Conservation (phyloP, 2,329 filamentous ascomycete species). For the Neofusicoccum sp. region DNA sequence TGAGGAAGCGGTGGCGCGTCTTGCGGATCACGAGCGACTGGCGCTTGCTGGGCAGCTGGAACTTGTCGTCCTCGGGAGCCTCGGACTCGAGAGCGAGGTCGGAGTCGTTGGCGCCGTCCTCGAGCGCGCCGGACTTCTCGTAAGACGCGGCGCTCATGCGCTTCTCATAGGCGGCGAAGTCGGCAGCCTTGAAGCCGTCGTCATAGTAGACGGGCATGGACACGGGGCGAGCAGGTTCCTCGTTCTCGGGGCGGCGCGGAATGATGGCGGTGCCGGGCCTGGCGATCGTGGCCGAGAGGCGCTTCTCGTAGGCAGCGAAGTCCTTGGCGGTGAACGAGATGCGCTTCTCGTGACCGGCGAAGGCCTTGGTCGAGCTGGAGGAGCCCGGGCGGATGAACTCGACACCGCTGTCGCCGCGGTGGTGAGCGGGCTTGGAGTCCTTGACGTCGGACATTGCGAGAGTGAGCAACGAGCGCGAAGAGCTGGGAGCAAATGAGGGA, state of each 20-base stretch:
- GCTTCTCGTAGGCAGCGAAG: constrained; percentile 16
- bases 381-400: neutral
- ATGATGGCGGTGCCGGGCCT: neutral
- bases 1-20: constrained; percentile 24
- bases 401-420: neutral
- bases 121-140: neutral
- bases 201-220: neutral
- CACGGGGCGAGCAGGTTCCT: neutral
- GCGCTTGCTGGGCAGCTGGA: constrained; percentile 22
- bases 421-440: neutral
- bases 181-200: neutral
- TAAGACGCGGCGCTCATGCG: neutral
- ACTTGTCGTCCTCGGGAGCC: neutral
- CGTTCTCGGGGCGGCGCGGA: neutral
- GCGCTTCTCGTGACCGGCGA: neutral
- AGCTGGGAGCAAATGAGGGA: neutral
- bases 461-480: neutral
- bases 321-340: constrained; percentile 14
- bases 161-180: constrained; percentile 19
- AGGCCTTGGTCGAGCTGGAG: neutral
- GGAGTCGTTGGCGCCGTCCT: constrained; percentile 1
- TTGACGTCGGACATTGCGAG: neutral
- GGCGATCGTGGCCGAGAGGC: neutral
- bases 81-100: neutral
- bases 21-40: constrained; percentile 25